Base-by-base conservation (phyloP, 176 grass and related monocot genomes). In the Tillandsia leiboldiana region DNA sequence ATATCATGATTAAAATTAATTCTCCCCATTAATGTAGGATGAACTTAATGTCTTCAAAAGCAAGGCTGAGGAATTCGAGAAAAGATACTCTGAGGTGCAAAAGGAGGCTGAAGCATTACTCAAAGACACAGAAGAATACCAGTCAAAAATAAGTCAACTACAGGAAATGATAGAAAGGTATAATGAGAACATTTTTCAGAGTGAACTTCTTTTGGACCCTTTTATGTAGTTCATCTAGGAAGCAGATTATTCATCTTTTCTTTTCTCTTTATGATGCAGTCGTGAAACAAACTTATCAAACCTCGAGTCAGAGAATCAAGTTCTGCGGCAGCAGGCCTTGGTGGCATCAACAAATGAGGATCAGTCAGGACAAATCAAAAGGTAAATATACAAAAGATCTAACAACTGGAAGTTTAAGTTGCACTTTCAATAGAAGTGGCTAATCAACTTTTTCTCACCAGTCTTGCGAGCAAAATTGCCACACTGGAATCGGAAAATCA, bases 11-110 rank as follows among this genome's bases (percentile, higher is more conserved):
- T 17, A 57, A 70, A 51, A 67, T 73, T 58, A 75, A 48, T 18
- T 77, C 2, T 51, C 61, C n/a, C 10, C 50, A 49, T 61, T 65
- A 9, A 77, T 82, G 12, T 73, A 96, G 92, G 78, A 75, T 61
- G 85, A 91, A 48, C 63, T 96, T 62, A 64, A 51, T 72, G 82
- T 27, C 48, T 91, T 88, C 78, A 86, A 79, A 88, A 72, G 17
- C 18, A 96, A 91, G 79, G 85, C 88, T 77, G 80, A 89, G 72
- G 83, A 96, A 82, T 85, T 91, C 59, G 92, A 96, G 71, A 76
- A 70, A 22, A 88, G 74, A 75, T 81, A 85, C 59, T 76, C 58
- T 63, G 82, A 96, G 69, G 59, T 84, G 67, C 80, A 87, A 65
- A 84, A 72, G 47, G 72, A 76, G 33, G 74, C 83, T 10, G 88